Evolutionary conservation across 1,284 basidiomycete species (phyloP).

Genomic region (Ustilago xerochloae): DNA sequence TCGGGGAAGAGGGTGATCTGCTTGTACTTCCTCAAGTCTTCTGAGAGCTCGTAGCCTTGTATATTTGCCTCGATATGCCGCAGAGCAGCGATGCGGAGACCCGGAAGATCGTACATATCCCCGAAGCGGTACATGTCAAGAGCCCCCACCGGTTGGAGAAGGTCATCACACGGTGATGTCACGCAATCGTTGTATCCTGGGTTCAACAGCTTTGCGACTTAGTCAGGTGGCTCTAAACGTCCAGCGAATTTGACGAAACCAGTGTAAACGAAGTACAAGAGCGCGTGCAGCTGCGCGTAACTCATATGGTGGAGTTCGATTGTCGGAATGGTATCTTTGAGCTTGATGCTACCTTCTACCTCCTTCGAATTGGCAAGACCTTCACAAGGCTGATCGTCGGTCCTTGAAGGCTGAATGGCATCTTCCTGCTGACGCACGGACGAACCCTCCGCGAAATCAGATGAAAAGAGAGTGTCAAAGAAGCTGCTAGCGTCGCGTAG

Average conservation of each 20-base stretch:
- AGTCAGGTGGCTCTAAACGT: not conserved
- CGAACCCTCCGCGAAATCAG: constrained; percentile 3
- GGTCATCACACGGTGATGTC: no score
- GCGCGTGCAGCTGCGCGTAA: not conserved
- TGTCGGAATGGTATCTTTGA: not conserved
- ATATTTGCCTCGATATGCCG: constrained; percentile 4
- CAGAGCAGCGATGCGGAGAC: constrained; percentile 4
- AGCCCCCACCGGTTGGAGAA: not conserved
- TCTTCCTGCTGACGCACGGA: not conserved
- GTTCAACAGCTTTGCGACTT: not conserved
- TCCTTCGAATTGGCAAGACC: no score
- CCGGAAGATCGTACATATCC: constrained; percentile 7
- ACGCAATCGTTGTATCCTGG: no score
- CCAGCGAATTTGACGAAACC: not conserved
- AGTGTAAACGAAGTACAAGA: constrained; percentile 8
- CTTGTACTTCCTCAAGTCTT: constrained; percentile 3
- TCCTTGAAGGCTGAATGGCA: no score
- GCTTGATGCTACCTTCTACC: not conserved
- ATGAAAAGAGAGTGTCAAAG: not conserved
- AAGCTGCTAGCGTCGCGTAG: constrained; percentile 5
- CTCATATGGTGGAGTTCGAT: not conserved
- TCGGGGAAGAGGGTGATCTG: constrained; percentile 13
- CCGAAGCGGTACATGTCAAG: constrained; percentile 18
- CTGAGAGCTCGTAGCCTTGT: not conserved
- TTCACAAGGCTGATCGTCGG: no score